Percentiles rank a stretch among this genome's conserved stretches.
Conservation (phyloP, 495 filamentous ascomycete genomes). For the Apodospora peruviana region DNA sequence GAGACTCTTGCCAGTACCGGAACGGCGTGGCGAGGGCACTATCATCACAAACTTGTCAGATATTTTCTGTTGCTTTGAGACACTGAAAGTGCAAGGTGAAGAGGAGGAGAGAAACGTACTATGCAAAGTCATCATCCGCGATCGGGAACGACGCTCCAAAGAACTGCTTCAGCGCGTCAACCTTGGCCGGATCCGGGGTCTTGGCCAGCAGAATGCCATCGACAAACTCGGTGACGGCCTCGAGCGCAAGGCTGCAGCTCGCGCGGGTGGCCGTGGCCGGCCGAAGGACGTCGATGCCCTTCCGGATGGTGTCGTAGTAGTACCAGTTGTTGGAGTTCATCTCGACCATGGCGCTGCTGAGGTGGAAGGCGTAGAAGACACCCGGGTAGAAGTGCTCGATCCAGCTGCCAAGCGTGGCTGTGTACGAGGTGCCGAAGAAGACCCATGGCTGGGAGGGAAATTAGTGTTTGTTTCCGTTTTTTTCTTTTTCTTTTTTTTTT, state of each 20-base stretch:
- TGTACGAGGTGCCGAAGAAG: conserved; percentile 57
- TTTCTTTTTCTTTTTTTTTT: too few species aligned
- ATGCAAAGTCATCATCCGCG: conserved; percentile 24
- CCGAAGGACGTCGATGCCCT: conserved; percentile 44
- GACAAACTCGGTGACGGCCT: conserved; percentile 49
- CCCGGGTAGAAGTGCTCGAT: conserved; percentile 53
- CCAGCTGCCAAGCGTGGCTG: conserved; percentile 59
- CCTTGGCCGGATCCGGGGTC: conserved; percentile 9
- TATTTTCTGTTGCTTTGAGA: conserved; percentile 5
- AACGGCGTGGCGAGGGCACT: conserved; percentile 20
- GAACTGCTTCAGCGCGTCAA: conserved; percentile 15
- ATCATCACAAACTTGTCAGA: too few species aligned
- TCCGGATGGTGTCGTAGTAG: conserved; percentile 56
- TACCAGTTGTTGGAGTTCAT: conserved; percentile 59
- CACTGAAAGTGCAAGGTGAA: not conserved
- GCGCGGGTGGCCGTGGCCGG: conserved; percentile 11
- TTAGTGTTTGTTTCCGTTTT: not conserved
- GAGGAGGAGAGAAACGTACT: conserved; percentile 4
- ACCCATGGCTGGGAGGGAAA: conserved; percentile 49
- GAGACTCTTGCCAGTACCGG: conserved; percentile 21
- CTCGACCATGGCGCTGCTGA: conserved; percentile 57
- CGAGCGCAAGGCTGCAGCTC: conserved; percentile 55
- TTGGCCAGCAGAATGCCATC: conserved; percentile 39
- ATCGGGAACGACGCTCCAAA: conserved; percentile 18
- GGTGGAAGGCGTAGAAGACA: conserved; percentile 62